Base-by-base conservation (phyloP, 768 basidiomycete species). In the Amanita polypyramis region DNA sequence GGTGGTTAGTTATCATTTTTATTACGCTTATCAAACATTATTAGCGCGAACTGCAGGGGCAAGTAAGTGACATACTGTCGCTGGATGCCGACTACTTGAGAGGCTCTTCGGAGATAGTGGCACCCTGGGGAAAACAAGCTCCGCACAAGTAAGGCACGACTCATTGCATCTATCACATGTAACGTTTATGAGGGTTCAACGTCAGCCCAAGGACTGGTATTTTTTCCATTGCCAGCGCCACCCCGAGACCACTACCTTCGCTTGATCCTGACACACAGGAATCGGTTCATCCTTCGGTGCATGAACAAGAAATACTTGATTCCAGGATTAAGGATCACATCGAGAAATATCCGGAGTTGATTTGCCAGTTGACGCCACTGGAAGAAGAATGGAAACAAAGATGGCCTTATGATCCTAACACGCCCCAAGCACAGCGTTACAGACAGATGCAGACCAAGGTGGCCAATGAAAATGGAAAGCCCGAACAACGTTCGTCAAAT, bases 211-310 rank as follows among this genome's bases (percentile, higher is more conserved):
- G 54, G 12, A 72, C 67, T 0, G 82, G 83, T 11, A 70, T 85
- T 12, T 85, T 78, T 54, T 39, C 53, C 20, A 47, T 82, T 0
- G 64, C 79, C 1, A 55, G 65, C 25, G 65, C 60, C 33, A 66
- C 70, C 20, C 64, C 70, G 48, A 74, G 83, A 17, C 57, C 62
- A 19, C 55, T 80, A 21, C 81, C 82, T 1, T 70, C 64, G 1
- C 39, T 53, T 9, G 59, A 78, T 51, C 55, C 70, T 19, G 50
- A 69, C 3, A 82, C 82, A 0, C 68, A 77, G 41, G 82, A 86
- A 62, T 69, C 59, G 0, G 73, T 84, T 32, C 82, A 85, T 52
- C 63, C 74, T 3, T 84, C 82, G 11, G 79, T 78, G 1, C 55
- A 77, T 32, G 59, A 70, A 30, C 82, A 79, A 53, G 55, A 52